Conservation (phyloP, 495 filamentous ascomycete species). For the Glutinoglossum americanum region DNA sequence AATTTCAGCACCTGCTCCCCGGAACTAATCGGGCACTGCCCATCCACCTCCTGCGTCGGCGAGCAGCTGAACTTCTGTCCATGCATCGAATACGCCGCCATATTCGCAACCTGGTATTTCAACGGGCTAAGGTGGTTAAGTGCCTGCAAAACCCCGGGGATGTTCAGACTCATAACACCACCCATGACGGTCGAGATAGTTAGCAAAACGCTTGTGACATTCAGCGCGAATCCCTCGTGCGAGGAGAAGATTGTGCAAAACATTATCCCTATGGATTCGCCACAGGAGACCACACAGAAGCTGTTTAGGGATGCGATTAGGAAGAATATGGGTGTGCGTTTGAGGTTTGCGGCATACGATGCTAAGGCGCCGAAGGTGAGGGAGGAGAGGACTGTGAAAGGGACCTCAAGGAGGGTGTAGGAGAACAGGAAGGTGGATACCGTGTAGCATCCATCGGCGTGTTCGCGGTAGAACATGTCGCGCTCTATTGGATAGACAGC, state of each 20-base stretch:
- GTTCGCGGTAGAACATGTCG: slow-evolving; percentile 49
- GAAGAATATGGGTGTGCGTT: slow-evolving; percentile 35
- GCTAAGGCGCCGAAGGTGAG: slow-evolving; percentile 41
- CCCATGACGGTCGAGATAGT: slow-evolving; percentile 43
- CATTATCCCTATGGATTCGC: slow-evolving; percentile 57
- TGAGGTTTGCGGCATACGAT: slow-evolving; percentile 37
- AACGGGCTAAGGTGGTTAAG: slow-evolving; percentile 49
- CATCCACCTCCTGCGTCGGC: slow-evolving; percentile 29
- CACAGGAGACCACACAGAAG: slow-evolving; percentile 50
- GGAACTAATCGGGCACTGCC: slow-evolving; percentile 34
- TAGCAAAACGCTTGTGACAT: slow-evolving; percentile 39
- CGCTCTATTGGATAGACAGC: slow-evolving; percentile 47
- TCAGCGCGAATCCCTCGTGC: slow-evolving; percentile 56
- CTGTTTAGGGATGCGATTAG: slow-evolving; percentile 43
- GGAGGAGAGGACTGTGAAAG: slow-evolving; percentile 40
- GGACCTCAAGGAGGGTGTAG: slow-evolving; percentile 44
- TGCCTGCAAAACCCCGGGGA: slow-evolving; percentile 40
- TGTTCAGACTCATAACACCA: slow-evolving; percentile 43
- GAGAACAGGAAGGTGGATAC: slow-evolving; percentile 43
- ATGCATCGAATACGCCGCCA: slow-evolving; percentile 35
- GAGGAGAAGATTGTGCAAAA: slow-evolving; percentile 48
- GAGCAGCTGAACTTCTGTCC: slow-evolving; percentile 37
- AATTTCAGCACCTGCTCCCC: slow-evolving; percentile 40
- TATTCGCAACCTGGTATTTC: slow-evolving; percentile 40
- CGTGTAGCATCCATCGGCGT: slow-evolving; percentile 44